phyloP scores from a whole-genome alignment of 305 asterid species.

The Solanum aculeatissimum region DNA sequence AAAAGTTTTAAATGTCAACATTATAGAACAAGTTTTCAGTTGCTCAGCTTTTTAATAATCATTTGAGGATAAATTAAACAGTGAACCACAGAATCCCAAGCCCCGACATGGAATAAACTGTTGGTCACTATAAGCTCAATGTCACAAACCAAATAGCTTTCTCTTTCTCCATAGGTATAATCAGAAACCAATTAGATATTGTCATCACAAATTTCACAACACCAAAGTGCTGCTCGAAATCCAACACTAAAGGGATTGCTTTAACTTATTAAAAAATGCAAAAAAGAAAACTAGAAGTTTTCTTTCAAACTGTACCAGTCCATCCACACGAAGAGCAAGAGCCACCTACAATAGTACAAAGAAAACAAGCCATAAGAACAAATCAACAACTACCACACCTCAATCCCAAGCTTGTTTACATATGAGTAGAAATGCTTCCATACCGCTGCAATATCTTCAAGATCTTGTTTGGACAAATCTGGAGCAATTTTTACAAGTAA shows the following conservation, averaged over 20 bases:
- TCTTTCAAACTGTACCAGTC: conserved; percentile 52
- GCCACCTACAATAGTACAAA: conserved; percentile 61
- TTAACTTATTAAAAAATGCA: background rate
- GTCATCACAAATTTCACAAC: background rate
- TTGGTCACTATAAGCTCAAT: background rate
- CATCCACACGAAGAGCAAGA: conserved; percentile 88
- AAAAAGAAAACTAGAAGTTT: background rate
- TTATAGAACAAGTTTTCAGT: background rate
- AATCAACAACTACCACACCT: background rate
- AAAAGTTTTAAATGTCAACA: background rate
- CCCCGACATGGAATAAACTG: background rate
- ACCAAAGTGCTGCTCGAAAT: background rate
- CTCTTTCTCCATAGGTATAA: background rate
- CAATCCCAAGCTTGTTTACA: background rate
- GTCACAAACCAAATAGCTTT: background rate
- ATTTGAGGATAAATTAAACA: background rate
- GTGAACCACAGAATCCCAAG: background rate
- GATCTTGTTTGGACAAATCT: conserved; percentile 86
- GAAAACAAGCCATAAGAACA: background rate
- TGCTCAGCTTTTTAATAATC: background rate
- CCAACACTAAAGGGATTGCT: background rate
- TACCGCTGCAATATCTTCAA: conserved; percentile 96
- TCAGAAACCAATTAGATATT: background rate
- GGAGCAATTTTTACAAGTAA: conserved; percentile 97
- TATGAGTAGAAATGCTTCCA: conserved; percentile 3